phyloP scores from a whole-genome alignment of 441 rosid species.

The Dalechampia spathulata region DNA sequence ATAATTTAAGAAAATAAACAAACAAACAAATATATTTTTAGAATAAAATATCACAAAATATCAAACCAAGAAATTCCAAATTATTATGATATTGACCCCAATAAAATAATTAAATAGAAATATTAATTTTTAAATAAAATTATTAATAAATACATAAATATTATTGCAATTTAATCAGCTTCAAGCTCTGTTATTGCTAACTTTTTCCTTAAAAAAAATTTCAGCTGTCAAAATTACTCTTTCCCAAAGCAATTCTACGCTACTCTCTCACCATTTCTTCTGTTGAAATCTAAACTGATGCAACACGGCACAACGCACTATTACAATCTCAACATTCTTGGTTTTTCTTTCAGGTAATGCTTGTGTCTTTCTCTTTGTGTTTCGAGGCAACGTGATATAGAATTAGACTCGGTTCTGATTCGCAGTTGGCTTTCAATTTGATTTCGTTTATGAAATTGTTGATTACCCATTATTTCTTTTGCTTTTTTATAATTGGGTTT shows the following conservation, averaged over 20 bases:
- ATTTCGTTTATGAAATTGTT: constrained; percentile 4
- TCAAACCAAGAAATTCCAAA: too few species aligned
- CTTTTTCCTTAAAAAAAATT: too few species aligned
- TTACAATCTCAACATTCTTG: constrained; percentile 16
- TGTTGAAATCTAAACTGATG: constrained; percentile 15
- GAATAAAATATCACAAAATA: too few species aligned
- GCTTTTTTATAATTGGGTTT: constrained; percentile 23
- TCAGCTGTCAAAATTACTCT: constrained; percentile 10
- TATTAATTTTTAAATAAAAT: too few species aligned
- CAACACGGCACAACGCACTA: constrained; percentile 2
- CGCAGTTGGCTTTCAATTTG: constrained; percentile 7
- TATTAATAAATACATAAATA: too few species aligned
- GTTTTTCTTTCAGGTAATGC: constrained; percentile 23
- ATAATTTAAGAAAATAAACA: too few species aligned
- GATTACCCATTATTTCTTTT: constrained; percentile 12
- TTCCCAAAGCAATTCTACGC: constrained; percentile 19
- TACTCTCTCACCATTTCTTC: neutral
- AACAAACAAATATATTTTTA: too few species aligned
- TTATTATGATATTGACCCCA: too few species aligned
- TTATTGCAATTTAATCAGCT: too few species aligned
- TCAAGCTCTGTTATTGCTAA: too few species aligned
- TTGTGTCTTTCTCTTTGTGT: neutral
- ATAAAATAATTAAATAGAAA: too few species aligned
- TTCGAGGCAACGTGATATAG: neutral
- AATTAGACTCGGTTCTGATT: neutral